Evolutionary conservation across 2,329 filamentous ascomycete genomes (phyloP), one percentile per base, ranked within the genome.

Genomic region (Domatiomyces catenatus): DNA sequence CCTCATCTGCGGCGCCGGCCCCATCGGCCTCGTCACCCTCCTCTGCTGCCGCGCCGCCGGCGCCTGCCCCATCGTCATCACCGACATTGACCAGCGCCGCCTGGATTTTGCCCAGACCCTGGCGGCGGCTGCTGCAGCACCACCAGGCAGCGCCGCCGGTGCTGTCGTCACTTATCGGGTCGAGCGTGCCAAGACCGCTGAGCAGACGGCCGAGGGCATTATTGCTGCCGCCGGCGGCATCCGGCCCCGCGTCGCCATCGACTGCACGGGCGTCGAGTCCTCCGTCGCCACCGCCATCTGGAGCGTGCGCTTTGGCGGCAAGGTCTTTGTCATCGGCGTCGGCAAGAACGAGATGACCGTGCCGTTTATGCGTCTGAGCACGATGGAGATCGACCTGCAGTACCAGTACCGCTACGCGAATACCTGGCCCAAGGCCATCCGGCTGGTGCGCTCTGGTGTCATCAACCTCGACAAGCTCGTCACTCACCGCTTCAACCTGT

Each of bases 351-450:
- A 95, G 73, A 92, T 96, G 73, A 87, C 79, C 68, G 84, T 96
- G 56, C 90, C 90, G 24, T 96, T 96, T 68, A 95, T 95, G 90
- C 74, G 87, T 48, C 77, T 90, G 52, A 90, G 84, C 61, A 90
- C 89, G 5, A 79, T 86, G 56, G 92, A 96, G 71, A 84, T 96
- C 60, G 90, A 96, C 69, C 74, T 96, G 54, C 86, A 94, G 71
- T 92, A 95, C 68, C 90, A 96, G 72, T 96, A 96, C 73, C 80
- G 92, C 54, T 96, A 96, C 73, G 79, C 77, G 71, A 95, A 96
- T 72, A 94, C 87, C 19, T 96, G 90, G 90, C 92, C 90, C 32
- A 79, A 86, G 55, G 90, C 92, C 44, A 95, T 96, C 59, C 79
- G 89, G 46, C 72, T 96, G 57, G 76, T 96, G 39, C 79, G 87